Evolutionary conservation across 129 eudicot species (phyloP).

Genomic region (Sambucus nigra): DNA sequence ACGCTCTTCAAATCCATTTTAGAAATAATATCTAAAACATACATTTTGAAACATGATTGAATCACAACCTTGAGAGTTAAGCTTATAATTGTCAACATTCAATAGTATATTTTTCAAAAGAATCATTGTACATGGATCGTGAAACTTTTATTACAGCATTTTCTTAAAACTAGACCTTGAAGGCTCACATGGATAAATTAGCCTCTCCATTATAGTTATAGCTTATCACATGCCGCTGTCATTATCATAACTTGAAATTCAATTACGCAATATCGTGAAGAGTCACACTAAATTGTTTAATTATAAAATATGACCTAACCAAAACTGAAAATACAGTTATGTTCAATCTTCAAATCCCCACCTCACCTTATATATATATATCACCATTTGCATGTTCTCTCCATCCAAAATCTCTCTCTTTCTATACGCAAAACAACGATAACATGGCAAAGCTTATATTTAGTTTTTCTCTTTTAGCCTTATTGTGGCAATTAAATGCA

Average conservation of each 20-base stretch:
- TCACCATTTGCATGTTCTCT: constrained; percentile 1
- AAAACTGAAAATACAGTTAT: not conserved
- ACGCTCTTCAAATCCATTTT: too few relatives aligned
- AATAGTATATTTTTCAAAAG: too few relatives aligned
- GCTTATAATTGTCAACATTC: too few relatives aligned
- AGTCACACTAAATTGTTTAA: too few relatives aligned
- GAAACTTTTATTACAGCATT: too few relatives aligned
- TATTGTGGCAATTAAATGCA: constrained; percentile 20
- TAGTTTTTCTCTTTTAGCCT: not conserved
- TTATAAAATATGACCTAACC: too few relatives aligned
- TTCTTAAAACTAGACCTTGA: too few relatives aligned
- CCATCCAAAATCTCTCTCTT: not conserved
- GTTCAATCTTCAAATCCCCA: not conserved
- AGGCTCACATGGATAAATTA: too few relatives aligned
- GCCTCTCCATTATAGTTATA: not conserved
- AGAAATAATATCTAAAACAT: too few relatives aligned
- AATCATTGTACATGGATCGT: too few relatives aligned
- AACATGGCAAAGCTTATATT: constrained; percentile 11
- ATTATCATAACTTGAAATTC: constrained; percentile 16
- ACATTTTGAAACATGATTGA: too few relatives aligned
- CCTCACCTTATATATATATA: not conserved
- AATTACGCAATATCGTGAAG: constrained; percentile 14
- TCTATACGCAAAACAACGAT: not conserved
- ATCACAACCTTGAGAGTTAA: too few relatives aligned
- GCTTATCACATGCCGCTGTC: constrained; percentile 25